Base-by-base conservation (phyloP, 345 rosid species). In the Salix dunnii region DNA sequence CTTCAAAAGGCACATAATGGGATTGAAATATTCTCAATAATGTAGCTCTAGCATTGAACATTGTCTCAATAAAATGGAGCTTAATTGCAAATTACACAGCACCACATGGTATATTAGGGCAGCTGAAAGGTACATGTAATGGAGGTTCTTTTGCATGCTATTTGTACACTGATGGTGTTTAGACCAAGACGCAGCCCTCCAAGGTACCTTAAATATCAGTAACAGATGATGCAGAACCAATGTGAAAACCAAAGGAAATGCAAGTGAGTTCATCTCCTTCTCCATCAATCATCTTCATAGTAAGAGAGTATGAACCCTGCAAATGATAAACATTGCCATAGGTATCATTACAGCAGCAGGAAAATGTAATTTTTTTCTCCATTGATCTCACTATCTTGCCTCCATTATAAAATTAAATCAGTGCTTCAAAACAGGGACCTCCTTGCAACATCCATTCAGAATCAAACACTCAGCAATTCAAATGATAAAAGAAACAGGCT, bases 231-330 rank as follows among this genome's bases (percentile, higher is more conserved):
- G 75, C 85, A 40, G 92, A 86, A 65, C 96, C 95, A 23, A 96
- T 92, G 60, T 42, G 71, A 81, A 96, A 96, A 75, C 84, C 88
- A 72, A 96, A 96, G 71, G 78, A 67, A 76, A 93, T 93, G 89
- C 99, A 96, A 67, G 98, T 89, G 69, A 96, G 74, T 83, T 88
- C 87, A 38, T 75, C 43, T 31, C 85, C 83, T 30, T 82, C 75
- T 38, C 77, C 87, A 67, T 88, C 91, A 18, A 74, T 33, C 97
- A 96, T 93, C 92, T 82, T 93, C 99, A 96, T 93, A 76, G 85
- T 90, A 63, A 96, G 91, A 49, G 96, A 74, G 88, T 93, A 96
- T 6, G 96, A 73, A 23, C 99, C 98, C 99, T 92, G 88, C 82
- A 80, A 14, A 78, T 46, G 27, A 68, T 27, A 60, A 60, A 21